Conservation (phyloP, 768 basidiomycete species). For the Boletus patriciae region DNA sequence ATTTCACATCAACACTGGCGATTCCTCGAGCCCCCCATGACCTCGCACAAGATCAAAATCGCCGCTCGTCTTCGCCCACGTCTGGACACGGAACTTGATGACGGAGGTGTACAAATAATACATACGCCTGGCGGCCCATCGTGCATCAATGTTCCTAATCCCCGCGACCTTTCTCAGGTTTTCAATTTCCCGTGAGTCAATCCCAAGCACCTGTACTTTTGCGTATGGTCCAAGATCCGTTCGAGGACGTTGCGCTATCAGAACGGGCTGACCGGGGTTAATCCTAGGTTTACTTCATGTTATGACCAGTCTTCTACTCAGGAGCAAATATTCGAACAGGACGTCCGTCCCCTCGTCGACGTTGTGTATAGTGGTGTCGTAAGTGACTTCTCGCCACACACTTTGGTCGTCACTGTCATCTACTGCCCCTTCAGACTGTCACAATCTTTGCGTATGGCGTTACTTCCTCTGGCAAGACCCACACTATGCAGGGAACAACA, state of each 20-base stretch:
- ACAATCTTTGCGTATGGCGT: conserved; percentile 92
- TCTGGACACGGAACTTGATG: conserved; percentile 60
- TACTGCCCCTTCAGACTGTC: conserved; percentile 52
- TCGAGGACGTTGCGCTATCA: neutral
- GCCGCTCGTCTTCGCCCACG: conserved; percentile 69
- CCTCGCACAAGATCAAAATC: conserved; percentile 60
- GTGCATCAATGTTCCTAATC: conserved; percentile 66
- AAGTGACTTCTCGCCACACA: conserved; percentile 26
- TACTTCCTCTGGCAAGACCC: conserved; percentile 88
- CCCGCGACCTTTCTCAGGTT: conserved; percentile 63
- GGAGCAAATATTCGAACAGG: conserved; percentile 72
- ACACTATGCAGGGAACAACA: conserved; percentile 86
- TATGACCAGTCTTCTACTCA: conserved; percentile 71
- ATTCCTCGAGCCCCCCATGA: conserved; percentile 11
- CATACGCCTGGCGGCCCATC: conserved; percentile 44
- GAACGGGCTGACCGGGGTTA: conserved; percentile 1
- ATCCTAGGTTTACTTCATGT: conserved; percentile 65
- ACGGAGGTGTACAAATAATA: conserved; percentile 56
- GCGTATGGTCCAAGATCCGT: neutral
- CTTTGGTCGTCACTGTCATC: neutral
- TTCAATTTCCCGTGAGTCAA: conserved; percentile 72
- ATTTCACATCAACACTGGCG: neutral
- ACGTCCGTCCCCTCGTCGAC: conserved; percentile 77
- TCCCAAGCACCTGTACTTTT: neutral
- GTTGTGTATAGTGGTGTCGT: conserved; percentile 77